phyloP scores from a whole-genome alignment of 2,329 filamentous ascomycete species.

The Myriosclerotinia duriaeana region DNA sequence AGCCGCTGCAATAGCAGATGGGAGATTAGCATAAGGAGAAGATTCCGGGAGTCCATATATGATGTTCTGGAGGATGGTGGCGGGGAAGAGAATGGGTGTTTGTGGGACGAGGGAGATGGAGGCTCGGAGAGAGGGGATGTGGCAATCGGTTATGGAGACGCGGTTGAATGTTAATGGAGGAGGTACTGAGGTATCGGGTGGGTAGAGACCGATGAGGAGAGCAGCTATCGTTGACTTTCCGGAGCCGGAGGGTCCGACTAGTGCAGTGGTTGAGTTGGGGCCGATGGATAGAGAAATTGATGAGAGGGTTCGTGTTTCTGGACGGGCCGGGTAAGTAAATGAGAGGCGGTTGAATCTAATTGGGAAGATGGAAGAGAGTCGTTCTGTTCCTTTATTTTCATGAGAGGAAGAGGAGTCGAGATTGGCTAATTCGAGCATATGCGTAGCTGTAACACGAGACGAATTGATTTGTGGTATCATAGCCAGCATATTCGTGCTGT shows the following conservation, averaged over 20 bases:
- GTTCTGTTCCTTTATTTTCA: slow-evolving; percentile 49
- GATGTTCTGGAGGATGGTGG: slow-evolving; percentile 77
- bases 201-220: slow-evolving; percentile 72
- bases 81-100: slow-evolving; percentile 73
- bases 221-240: slow-evolving; percentile 85
- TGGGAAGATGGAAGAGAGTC: slow-evolving; percentile 46
- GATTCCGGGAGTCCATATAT: slow-evolving; percentile 66
- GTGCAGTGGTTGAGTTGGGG: slow-evolving; percentile 65
- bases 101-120: slow-evolving; percentile 70
- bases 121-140: slow-evolving; percentile 59
- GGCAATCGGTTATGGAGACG: slow-evolving; percentile 56
- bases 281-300: slow-evolving; percentile 65
- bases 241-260: slow-evolving; percentile 83
- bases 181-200: slow-evolving; percentile 28
- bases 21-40: slow-evolving; percentile 50
- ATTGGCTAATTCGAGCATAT: slow-evolving; percentile 67
- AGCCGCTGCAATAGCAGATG: slow-evolving; percentile 53
- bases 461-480: slow-evolving; percentile 79
- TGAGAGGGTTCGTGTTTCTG: slow-evolving; percentile 55
- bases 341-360: slow-evolving; percentile 56
- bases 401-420: slow-evolving; percentile 48
- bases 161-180: slow-evolving; percentile 51
- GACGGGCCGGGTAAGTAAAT: slow-evolving; percentile 70
- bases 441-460: slow-evolving; percentile 68
- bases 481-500: slow-evolving; percentile 65